A percentile compares a stretch with the other conserved stretches of the same genome.
phyloP scores from a whole-genome alignment of 768 basidiomycete species.

The Melanogaster broomeanus region DNA sequence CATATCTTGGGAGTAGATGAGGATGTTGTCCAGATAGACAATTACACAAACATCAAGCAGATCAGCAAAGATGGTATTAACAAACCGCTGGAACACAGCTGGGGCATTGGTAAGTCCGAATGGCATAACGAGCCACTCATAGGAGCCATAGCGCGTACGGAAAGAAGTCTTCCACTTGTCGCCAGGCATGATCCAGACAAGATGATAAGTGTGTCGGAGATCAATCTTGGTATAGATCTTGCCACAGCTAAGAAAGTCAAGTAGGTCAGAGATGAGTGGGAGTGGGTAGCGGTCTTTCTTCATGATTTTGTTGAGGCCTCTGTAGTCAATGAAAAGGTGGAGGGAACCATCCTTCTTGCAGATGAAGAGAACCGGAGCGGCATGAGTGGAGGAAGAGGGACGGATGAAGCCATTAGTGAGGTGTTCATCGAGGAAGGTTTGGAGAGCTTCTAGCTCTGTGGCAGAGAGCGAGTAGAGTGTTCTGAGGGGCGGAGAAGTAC shows the following conservation, averaged over 20 bases:
- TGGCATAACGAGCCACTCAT: constrained; percentile 30
- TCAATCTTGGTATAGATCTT: constrained; percentile 34
- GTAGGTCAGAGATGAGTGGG: no score
- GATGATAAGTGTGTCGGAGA: constrained; percentile 3
- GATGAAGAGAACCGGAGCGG: constrained; percentile 8
- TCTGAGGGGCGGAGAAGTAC: no score
- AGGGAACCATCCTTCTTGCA: constrained; percentile 30
- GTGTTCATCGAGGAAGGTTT: no score
- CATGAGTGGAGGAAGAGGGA: no score
- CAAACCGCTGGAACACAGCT: constrained; percentile 31
- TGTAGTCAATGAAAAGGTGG: constrained; percentile 32
- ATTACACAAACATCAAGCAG: constrained; percentile 35
- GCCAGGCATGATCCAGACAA: neutral
- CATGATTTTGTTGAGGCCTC: constrained; percentile 32
- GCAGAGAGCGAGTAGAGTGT: no score
- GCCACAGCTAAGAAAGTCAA: no score
- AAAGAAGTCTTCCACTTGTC: constrained; percentile 35
- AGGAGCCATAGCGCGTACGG: constrained; percentile 29
- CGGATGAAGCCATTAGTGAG: constrained; percentile 13
- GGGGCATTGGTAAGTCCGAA: no score
- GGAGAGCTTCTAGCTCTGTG: no score
- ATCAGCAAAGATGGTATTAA: constrained; percentile 13
- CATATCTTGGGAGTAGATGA: no score
- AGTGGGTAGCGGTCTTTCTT: constrained; percentile 38
- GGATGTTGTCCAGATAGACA: no score